A percentile compares a stretch with the other conserved stretches of the same genome.
These are phyloP conservation scores for Agaricus subrufescens DNA, from an alignment of 768 basidiomycete species.

Conservation along the genomic window DNA sequence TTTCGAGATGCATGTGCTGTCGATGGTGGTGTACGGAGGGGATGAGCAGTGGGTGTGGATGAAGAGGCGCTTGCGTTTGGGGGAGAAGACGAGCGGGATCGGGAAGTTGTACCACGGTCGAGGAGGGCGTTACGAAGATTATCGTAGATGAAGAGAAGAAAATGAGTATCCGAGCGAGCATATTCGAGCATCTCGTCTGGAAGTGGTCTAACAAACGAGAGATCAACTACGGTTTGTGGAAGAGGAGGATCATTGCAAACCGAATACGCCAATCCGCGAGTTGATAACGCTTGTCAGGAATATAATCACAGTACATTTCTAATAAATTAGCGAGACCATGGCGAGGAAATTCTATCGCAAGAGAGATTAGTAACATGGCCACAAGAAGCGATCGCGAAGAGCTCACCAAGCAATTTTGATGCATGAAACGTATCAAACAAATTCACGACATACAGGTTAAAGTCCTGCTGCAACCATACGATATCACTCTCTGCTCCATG, in stretches of 20 bases:
- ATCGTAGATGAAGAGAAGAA: conserved; percentile 89
- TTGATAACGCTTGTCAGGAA: conserved; percentile 93
- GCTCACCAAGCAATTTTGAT: conserved; percentile 71
- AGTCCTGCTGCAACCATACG: conserved; percentile 94
- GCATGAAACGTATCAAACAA: conserved; percentile 98
- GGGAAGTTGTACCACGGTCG: conserved; percentile 49
- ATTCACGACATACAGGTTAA: conserved; percentile 89
- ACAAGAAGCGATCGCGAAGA: neutral
- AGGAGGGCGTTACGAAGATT: conserved; percentile 82
- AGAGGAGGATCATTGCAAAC: conserved; percentile 27
- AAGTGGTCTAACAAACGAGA: conserved; percentile 50
- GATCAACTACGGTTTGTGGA: neutral
- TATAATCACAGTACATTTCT: conserved; percentile 85
- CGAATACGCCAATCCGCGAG: conserved; percentile 97
- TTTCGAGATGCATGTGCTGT: conserved; percentile 5
- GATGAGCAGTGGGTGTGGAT: conserved; percentile 19
- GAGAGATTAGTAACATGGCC: neutral
- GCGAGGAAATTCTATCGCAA: conserved; percentile 63
- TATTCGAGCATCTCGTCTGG: conserved; percentile 88
- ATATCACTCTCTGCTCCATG: conserved; percentile 96
- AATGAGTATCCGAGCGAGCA: conserved; percentile 96
- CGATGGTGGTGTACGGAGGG: conserved; percentile 12
- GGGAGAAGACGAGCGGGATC: conserved; percentile 30
- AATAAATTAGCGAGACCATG: conserved; percentile 84
- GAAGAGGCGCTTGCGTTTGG: conserved; percentile 12